Evolutionary conservation across 2,329 filamentous ascomycete genomes (phyloP).

Genomic region (Aureobasidium mangrovei): DNA sequence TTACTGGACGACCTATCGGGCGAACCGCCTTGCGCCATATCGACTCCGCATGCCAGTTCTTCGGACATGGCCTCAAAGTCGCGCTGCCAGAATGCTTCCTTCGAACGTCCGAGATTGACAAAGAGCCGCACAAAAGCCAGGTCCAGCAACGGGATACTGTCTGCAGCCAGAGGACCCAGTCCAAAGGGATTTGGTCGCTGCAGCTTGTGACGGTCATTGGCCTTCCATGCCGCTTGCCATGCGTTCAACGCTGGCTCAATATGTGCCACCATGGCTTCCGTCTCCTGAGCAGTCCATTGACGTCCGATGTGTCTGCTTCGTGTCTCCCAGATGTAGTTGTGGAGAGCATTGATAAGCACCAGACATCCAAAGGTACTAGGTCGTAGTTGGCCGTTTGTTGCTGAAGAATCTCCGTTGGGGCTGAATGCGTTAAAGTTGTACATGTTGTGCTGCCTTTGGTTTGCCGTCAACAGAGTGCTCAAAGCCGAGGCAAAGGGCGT

Average conservation of each 20-base stretch:
- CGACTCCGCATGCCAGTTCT: slow-evolving; percentile 69
- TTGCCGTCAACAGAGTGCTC: slow-evolving; percentile 69
- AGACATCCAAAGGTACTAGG: slow-evolving; percentile 90
- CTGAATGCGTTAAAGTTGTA: slow-evolving; percentile 18
- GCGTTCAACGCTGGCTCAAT: slow-evolving; percentile 89
- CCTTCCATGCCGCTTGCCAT: slow-evolving; percentile 89
- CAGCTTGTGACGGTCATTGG: slow-evolving; percentile 73
- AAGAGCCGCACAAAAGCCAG: slow-evolving; percentile 87
- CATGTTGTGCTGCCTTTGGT: slow-evolving; percentile 43
- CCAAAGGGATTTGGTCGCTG: slow-evolving; percentile 80
- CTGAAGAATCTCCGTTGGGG: slow-evolving; percentile 17
- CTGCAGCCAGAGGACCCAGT: slow-evolving; percentile 72
- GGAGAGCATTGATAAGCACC: slow-evolving; percentile 83
- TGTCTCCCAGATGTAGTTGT: slow-evolving; percentile 98
- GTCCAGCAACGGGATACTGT: slow-evolving; percentile 84
- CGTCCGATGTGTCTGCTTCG: slow-evolving; percentile 80
- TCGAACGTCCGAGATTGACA: slow-evolving; percentile 84
- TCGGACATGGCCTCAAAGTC: slow-evolving; percentile 89
- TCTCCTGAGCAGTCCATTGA: slow-evolving; percentile 84
- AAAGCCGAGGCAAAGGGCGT: slow-evolving; percentile 76
- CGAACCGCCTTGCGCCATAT: slow-evolving; percentile 56
- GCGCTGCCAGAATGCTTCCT: slow-evolving; percentile 87
- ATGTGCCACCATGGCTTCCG: slow-evolving; percentile 89
- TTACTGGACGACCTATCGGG: slow-evolving; percentile 24
- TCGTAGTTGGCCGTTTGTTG: slow-evolving; percentile 51